Conservation (phyloP, 2,329 filamentous ascomycete genomes). For the Coccinonectria pachysandricola region DNA sequence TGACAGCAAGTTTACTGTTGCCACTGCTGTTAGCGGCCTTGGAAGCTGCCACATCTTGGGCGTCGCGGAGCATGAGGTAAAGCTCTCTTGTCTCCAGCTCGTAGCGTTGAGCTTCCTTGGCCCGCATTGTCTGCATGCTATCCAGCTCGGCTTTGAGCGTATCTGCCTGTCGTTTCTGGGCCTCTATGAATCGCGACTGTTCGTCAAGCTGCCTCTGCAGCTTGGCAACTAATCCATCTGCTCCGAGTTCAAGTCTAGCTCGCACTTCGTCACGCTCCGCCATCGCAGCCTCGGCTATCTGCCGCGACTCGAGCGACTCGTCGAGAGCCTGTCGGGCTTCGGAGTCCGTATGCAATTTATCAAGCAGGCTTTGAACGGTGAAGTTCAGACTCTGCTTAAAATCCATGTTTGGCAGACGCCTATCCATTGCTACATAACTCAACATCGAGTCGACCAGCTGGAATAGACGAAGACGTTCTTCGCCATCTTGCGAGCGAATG, state of each 20-base stretch:
- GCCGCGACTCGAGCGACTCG: constrained; percentile 79
- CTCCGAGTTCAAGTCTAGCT: constrained; percentile 77
- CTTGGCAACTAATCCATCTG: constrained; percentile 86
- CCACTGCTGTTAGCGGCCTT: constrained; percentile 54
- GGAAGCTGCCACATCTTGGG: constrained; percentile 88
- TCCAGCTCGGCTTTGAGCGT: constrained; percentile 82
- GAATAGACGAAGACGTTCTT: constrained; percentile 90
- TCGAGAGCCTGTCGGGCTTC: constrained; percentile 88
- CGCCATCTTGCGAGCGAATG: constrained; percentile 81
- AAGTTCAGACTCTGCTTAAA: constrained; percentile 97
- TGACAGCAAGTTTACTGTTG: constrained; percentile 38
- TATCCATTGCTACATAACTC: constrained; percentile 97
- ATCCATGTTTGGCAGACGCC: constrained; percentile 90
- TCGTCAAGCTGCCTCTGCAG: constrained; percentile 91
- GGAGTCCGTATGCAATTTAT: constrained; percentile 92
- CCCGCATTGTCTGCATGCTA: constrained; percentile 72
- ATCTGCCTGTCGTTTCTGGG: constrained; percentile 77
- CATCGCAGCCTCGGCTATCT: constrained; percentile 91
- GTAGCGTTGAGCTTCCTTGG: constrained; percentile 86
- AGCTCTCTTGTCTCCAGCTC: constrained; percentile 93
- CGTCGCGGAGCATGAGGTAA: constrained; percentile 96
- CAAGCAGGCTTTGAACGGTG: constrained; percentile 87
- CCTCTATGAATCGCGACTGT: constrained; percentile 80
- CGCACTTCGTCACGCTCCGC: constrained; percentile 94
- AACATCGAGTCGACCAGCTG: constrained; percentile 98